A percentile compares a stretch with the other conserved stretches of the same genome.
phyloP scores from a whole-genome alignment of 345 rosid species.

The Sonneratia caseolaris region DNA sequence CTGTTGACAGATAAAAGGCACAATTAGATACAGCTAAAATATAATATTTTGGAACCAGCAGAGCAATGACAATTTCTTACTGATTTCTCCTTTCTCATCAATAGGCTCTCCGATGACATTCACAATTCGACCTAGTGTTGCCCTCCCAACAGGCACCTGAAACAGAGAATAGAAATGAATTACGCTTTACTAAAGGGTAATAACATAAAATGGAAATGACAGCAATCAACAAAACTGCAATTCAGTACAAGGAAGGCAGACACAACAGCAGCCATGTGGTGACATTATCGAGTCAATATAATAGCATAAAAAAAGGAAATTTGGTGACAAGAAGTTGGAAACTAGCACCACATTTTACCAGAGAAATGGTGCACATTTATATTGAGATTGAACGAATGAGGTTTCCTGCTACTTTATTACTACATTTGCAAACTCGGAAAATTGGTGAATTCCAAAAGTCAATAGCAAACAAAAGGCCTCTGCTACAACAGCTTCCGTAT shows the following conservation, averaged over 20 bases:
- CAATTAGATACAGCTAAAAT: not conserved
- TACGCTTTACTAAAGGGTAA: no score
- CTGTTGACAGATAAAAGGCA: constrained; percentile 19
- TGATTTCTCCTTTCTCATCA: constrained; percentile 74
- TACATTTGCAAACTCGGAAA: not conserved
- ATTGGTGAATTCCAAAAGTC: not conserved
- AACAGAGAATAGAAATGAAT: no score
- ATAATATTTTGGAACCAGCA: no score
- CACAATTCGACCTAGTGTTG: constrained; percentile 93
- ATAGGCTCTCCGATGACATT: constrained; percentile 98
- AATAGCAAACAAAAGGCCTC: not conserved
- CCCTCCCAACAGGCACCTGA: constrained; percentile 96
- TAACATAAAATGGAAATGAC: not conserved
- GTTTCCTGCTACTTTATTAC: not conserved
- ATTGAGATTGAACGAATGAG: not conserved
- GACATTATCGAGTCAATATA: no score
- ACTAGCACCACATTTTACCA: not conserved
- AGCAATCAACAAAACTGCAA: not conserved
- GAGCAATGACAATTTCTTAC: constrained; percentile 31
- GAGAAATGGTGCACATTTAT: not conserved
- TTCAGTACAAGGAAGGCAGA: no score
- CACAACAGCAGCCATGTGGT: no score
- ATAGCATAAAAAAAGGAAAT: not conserved
- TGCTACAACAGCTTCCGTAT: not conserved
- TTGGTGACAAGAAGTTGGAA: not conserved